A percentile compares a stretch with the other conserved stretches of the same genome.
phyloP scores from a whole-genome alignment of 345 rosid genomes.

The Microcos paniculata region DNA sequence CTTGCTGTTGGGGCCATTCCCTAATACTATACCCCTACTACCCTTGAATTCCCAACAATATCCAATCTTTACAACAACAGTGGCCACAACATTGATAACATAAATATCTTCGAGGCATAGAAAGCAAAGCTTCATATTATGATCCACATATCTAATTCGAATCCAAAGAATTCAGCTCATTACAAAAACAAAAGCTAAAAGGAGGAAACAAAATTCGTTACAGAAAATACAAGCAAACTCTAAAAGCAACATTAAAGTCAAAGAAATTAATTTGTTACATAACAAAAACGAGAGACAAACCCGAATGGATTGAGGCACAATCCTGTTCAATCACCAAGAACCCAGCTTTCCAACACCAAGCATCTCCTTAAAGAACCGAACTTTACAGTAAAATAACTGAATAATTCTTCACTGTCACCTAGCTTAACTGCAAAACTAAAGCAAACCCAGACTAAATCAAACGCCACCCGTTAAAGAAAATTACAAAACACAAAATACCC shows the following conservation, averaged over 20 bases:
- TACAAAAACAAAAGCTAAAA: conserved; percentile 9
- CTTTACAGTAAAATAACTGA: conserved; percentile 3
- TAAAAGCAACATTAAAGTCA: not conserved
- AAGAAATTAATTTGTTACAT: not conserved
- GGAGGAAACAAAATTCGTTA: not conserved
- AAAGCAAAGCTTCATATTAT: not conserved
- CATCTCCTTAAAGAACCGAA: not conserved
- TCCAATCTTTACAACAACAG: not conserved
- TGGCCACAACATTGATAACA: not conserved
- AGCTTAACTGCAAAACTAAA: conserved; percentile 22
- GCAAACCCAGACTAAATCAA: conserved; percentile 30
- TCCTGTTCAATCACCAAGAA: conserved; percentile 15
- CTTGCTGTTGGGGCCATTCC: not conserved
- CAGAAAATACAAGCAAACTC: conserved; percentile 2
- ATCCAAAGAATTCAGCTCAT: not conserved
- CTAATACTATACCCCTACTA: not conserved
- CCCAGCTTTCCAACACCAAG: conserved; percentile 17
- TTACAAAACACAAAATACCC: not conserved
- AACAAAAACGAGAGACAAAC: conserved; percentile 18
- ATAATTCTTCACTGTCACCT: not conserved
- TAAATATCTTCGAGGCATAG: not conserved
- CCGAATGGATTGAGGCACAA: conserved; percentile 12
- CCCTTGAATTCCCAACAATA: not conserved
- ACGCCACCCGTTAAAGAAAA: conserved; percentile 10
- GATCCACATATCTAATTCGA: not conserved